These are phyloP conservation scores for Dactylellina parvicollis DNA, from an alignment of 2,329 filamentous ascomycete species.

Conservation along the genomic window DNA sequence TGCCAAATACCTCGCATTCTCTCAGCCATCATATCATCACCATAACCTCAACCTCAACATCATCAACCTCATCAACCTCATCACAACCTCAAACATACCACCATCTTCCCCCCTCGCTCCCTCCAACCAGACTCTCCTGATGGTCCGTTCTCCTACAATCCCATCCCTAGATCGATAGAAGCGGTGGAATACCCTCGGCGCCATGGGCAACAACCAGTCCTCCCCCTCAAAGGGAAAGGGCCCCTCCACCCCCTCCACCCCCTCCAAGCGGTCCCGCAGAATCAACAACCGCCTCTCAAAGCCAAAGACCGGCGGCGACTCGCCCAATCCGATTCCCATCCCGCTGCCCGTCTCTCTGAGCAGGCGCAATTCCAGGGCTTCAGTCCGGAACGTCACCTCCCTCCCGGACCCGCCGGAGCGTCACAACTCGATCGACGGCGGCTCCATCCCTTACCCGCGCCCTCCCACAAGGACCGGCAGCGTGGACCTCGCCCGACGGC, in stretches of 20 bases:
- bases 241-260: constrained; percentile 12
- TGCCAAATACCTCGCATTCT: constrained; percentile 7
- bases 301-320: constrained; percentile 43
- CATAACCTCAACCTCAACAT: constrained; percentile 17
- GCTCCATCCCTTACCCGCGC: constrained; percentile 25
- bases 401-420: constrained; percentile 30
- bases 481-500: constrained; percentile 35
- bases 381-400: constrained; percentile 28
- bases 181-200: constrained; percentile 1
- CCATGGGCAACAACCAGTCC: constrained; percentile 38
- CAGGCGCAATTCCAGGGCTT: constrained; percentile 37
- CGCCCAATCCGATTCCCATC: constrained; percentile 32
- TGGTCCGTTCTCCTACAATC: no score
- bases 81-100: constrained; percentile 19
- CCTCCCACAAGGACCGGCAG: constrained; percentile 35
- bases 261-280: constrained; percentile 18
- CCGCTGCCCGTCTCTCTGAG: constrained; percentile 35
- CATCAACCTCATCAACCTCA: constrained; percentile 10
- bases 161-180: no score
- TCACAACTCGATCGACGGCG: constrained; percentile 33
- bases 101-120: no score
- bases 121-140: no score
- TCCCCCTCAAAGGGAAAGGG: no score
- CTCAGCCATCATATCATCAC: background rate
- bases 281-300: constrained; percentile 41